Evolutionary conservation across 179 eudicot genomes (phyloP).

Genomic region (Beta lomatogona): DNA sequence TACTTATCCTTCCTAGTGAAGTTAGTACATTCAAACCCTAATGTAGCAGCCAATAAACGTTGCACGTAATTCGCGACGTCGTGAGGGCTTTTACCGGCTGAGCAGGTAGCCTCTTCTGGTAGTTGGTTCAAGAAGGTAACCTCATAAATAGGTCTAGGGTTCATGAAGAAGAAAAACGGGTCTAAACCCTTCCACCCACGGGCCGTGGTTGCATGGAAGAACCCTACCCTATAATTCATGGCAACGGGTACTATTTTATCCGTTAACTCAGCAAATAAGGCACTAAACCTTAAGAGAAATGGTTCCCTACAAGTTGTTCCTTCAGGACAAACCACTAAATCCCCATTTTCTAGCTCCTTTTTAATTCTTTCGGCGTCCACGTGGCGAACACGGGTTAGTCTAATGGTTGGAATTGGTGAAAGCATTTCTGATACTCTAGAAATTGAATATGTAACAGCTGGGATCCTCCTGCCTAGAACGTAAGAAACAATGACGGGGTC

Average conservation of each 20-base stretch:
- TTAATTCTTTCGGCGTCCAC: conserved; percentile 70
- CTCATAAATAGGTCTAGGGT: conserved; percentile 87
- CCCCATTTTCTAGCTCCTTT: conserved; percentile 52
- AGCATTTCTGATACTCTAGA: conserved; percentile 73
- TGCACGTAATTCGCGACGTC: conserved; percentile 95
- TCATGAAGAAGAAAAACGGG: conserved; percentile 93
- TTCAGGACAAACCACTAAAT: conserved; percentile 85
- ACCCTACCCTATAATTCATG: conserved; percentile 80
- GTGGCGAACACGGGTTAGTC: conserved; percentile 64
- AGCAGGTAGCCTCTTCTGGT: conserved; percentile 88
- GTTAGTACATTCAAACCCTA: conserved; percentile 90
- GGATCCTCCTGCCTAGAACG: conserved; percentile 64
- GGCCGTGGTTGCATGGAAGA: conserved; percentile 92
- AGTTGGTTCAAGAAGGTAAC: conserved; percentile 84
- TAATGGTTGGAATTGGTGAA: conserved; percentile 86
- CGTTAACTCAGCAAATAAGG: conserved; percentile 81
- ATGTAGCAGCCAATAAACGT: conserved; percentile 72
- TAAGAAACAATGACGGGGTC: conserved; percentile 88
- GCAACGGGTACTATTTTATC: conserved; percentile 91
- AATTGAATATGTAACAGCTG: conserved; percentile 90
- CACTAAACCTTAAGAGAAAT: conserved; percentile 76
- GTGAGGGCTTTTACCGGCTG: conserved; percentile 86
- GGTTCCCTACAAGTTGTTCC: conserved; percentile 98
- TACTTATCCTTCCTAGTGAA: conserved; percentile 91
- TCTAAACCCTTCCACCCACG: conserved; percentile 91